Base-by-base conservation (phyloP, 345 rosid species). In the Erysimum cheiranthoides region DNA sequence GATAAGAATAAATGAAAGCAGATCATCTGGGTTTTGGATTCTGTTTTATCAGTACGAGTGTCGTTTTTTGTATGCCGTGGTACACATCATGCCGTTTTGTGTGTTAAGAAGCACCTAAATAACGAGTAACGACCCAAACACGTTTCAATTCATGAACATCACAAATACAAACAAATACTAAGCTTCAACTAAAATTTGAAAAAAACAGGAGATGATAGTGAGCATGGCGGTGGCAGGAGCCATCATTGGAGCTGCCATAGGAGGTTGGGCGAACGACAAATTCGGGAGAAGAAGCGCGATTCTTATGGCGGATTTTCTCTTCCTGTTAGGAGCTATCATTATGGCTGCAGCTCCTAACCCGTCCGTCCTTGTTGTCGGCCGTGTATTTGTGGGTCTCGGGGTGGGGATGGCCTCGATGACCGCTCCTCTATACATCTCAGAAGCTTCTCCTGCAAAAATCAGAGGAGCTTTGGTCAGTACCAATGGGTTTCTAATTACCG, bases 391-490 rank as follows among this genome's bases (percentile, higher is more conserved):
- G 0, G 96, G 98, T 0, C 73, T 89, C 5, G 98, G 98, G 6
- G 97, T 91, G 0, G 97, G 98, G 14, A 93, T 93, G 98, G 97
- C 97, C 7, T 93, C 98, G 0, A 87, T 93, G 92, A 91, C 98
- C 2, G 35, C 98, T 8, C 98, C 98, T 21, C 85, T 93, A 7
- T 93, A 93, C 79, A 93, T 93, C 34, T 91, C 97, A 1, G 98
- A 93, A 78, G 92, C 93, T 17, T 93, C 98, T 16, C 98, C 98
- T 0, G 88, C 96, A 0, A 88, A 75, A 81, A 93, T 93, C 58
- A 82, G 98, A 11, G 97, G 98, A 45, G 98, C 93, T 35, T 96
- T 93, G 61, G 96, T 91, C 31, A 88, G 97, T 71, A 85, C 93
- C 66, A 93, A 91, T 36, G 92, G 85, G 2, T 85, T 93, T 74